A percentile compares a stretch with the other conserved stretches of the same genome.
Evolutionary conservation across 805 yeast genomes (phyloP).

Genomic region (Wickerhamomyces bovis): DNA sequence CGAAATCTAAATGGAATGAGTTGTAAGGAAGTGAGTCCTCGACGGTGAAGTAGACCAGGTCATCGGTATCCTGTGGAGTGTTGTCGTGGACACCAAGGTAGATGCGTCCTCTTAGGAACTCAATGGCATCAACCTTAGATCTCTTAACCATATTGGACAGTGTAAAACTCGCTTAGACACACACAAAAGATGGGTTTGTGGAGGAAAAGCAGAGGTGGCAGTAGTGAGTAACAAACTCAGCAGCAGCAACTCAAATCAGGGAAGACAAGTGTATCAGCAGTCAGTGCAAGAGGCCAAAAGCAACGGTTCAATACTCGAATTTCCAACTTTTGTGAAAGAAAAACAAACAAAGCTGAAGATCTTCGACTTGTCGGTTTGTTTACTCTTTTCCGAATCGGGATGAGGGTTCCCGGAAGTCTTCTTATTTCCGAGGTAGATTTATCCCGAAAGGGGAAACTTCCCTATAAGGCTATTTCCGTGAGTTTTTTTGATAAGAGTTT

Average conservation of each 20-base stretch:
- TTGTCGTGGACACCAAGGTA: constrained; percentile 87
- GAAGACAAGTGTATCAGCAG: too few species aligned
- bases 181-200: background rate
- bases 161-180: background rate
- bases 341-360: background rate
- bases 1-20: constrained; percentile 93
- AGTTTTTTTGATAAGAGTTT: background rate
- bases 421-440: background rate
- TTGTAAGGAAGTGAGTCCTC: constrained; percentile 91
- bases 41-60: constrained; percentile 79
- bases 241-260: background rate
- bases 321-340: background rate
- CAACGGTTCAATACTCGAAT: background rate
- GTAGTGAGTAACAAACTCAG: background rate
- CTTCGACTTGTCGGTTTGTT: constrained; percentile 6
- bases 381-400: constrained; percentile 8
- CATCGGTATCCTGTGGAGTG: constrained; percentile 69
- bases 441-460: background rate
- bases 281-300: too few species aligned
- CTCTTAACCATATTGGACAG: constrained; percentile 41
- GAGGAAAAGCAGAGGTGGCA: background rate
- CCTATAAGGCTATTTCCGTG: background rate
- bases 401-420: background rate
- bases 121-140: constrained; percentile 48
- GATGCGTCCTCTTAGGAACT: constrained; percentile 45